Base-by-base conservation (phyloP, 352 stramenopile species). In the Plasmopara viticola region DNA sequence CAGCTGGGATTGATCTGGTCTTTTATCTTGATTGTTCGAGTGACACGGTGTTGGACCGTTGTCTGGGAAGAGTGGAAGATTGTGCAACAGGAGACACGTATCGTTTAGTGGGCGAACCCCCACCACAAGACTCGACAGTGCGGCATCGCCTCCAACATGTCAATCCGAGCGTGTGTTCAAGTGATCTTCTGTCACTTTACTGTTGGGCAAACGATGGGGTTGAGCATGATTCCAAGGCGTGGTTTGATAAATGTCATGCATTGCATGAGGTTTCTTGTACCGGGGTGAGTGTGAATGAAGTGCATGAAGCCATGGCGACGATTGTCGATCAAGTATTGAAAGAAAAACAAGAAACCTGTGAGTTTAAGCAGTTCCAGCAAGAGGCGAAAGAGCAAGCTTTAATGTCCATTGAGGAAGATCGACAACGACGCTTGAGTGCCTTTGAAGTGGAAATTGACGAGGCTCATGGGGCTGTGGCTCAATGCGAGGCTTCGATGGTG, bases 1-100 rank as follows among this genome's bases (percentile, higher is more conserved):
- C 84, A 48, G 87, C 83, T 6, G 79, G 83, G 0, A 44, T 90
- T 6, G 80, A 90, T 51, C 45, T 90, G 9, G 83, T 84, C 25
- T 89, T 93, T 34, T 70, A 83, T 45, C 62, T 90, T 13, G 51
- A 76, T 14, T 78, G 70, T 48, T 48, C 62, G 15, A 58, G 56
- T 15, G 56, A 52, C 2, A 56, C 54, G 4, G 52, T 72, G 12
- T 51, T 87, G 4, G 70, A 89, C 35, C 70, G 80, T 10, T 87
- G 80, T 44, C 58, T 90, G 18, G 78, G 80, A 6, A 62, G 73
- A 51, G 50, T 89, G 10, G 63, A 82, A 28, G 78, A 90, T 44
- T 35, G 35, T 2, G 66, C 59, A 6, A 85, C 78, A 13, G 50
- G 62, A 25, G 51, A 66, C 6, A 54, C 60, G 20, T 68, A 62